These are phyloP conservation scores for Rhynchosporium graminicola DNA, from an alignment of 2,329 filamentous ascomycete species.

Conservation along the genomic window DNA sequence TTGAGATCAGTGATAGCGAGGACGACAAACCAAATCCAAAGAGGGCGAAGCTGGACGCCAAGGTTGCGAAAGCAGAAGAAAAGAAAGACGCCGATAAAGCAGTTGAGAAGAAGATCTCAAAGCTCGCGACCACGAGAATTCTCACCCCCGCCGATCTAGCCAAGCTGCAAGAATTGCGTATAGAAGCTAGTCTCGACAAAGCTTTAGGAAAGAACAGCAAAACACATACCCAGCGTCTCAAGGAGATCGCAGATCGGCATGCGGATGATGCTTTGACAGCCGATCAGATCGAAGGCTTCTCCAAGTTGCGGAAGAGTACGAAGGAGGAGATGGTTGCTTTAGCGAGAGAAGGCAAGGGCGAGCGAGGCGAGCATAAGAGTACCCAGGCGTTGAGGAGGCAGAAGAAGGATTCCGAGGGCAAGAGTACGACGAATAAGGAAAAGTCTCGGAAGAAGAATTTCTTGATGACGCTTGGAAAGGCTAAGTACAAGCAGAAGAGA, in stretches of 20 bases:
- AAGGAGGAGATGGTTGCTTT: conserved; percentile 87
- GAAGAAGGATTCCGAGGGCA: conserved; percentile 85
- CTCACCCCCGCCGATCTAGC: conserved; percentile 95
- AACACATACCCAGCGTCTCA: conserved; percentile 45
- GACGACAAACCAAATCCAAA: conserved; percentile 70
- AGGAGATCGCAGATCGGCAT: conserved; percentile 57
- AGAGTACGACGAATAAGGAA: conserved; percentile 96
- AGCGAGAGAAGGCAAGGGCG: conserved; percentile 79
- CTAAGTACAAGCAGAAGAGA: conserved; percentile 91
- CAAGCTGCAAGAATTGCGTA: conserved; percentile 86
- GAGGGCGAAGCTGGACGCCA: conserved; percentile 56
- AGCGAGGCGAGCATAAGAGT: conserved; percentile 78
- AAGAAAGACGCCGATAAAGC: conserved; percentile 46
- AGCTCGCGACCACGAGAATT: conserved; percentile 88
- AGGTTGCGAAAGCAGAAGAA: conserved; percentile 44
- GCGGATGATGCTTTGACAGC: conserved; percentile 88
- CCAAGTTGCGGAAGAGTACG: conserved; percentile 77
- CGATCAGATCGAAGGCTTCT: conserved; percentile 86
- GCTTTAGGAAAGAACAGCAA: conserved; percentile 49
- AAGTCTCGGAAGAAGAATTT: conserved; percentile 98
- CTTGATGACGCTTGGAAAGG: conserved; percentile 96
- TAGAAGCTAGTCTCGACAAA: conserved; percentile 70
- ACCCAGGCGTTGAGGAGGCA: conserved; percentile 82
- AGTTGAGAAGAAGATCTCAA: conserved; percentile 55
- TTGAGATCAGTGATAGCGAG: conserved; percentile 70